Conservation (phyloP, 2,329 filamentous ascomycete genomes). For the Cercospora nicotianae region DNA sequence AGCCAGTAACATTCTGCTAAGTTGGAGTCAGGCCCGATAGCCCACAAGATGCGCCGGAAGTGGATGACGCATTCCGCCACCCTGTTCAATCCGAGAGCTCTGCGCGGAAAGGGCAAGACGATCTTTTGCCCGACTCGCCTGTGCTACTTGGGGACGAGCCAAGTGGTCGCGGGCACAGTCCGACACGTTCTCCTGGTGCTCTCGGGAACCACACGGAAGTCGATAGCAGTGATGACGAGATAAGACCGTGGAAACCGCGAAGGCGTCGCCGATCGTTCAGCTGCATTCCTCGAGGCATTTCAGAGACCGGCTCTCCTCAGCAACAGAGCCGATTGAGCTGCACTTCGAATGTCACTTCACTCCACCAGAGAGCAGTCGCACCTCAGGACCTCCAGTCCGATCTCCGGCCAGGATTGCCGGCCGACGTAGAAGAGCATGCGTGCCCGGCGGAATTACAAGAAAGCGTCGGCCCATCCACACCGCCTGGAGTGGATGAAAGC, state of each 20-base stretch:
- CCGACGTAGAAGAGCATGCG: too few species aligned
- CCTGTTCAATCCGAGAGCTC: slow-evolving; percentile 1
- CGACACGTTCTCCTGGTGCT: background rate
- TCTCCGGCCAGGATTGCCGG: too few species aligned
- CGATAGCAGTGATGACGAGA: background rate
- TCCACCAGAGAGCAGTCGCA: too few species aligned
- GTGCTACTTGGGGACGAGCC: background rate
- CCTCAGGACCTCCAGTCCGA: too few species aligned
- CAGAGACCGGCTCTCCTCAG: background rate
- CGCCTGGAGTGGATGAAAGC: too few species aligned
- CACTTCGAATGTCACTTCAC: background rate
- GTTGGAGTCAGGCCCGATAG: background rate
- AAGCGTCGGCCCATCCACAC: too few species aligned
- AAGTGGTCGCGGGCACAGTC: background rate
- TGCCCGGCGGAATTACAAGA: too few species aligned
- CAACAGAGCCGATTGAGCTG: background rate
- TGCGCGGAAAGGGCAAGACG: too few species aligned
- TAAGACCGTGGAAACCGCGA: too few species aligned
- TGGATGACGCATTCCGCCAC: background rate
- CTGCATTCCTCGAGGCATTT: background rate
- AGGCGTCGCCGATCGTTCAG: background rate
- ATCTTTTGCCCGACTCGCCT: background rate
- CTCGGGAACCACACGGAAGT: background rate
- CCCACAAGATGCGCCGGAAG: background rate
- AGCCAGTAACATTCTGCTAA: background rate